phyloP scores from a whole-genome alignment of 176 grass and related monocot species.

The Oryza coarctata region DNA sequence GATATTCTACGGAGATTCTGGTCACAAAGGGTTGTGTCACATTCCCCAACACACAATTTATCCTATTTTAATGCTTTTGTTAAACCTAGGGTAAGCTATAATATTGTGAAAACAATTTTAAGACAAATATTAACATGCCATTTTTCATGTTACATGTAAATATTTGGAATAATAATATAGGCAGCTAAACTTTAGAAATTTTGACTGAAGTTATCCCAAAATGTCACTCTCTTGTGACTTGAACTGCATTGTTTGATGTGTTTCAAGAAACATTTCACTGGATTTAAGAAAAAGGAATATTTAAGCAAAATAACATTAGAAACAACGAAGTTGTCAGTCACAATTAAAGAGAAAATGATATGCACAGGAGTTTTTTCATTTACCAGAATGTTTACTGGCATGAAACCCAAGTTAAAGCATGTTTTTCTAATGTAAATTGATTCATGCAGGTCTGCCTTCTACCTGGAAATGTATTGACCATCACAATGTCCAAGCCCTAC shows the following conservation, averaged over 20 bases:
- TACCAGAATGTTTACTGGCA: not conserved
- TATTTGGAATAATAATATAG: not conserved
- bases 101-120: not conserved
- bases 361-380: not conserved
- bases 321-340: not conserved
- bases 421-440: constrained; percentile 23
- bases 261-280: not conserved
- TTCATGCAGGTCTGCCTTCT: constrained; percentile 71
- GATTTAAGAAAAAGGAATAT: not conserved
- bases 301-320: not conserved
- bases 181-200: not conserved
- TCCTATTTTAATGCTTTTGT: not conserved
- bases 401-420: not conserved
- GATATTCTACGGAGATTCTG: not conserved
- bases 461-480: constrained; percentile 88
- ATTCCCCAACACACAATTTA: not conserved
- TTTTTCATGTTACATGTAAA: not conserved
- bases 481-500: constrained; percentile 96
- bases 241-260: not conserved
- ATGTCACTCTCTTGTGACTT: too few relatives aligned
- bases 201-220: not conserved
- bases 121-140: not conserved
- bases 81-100: not conserved
- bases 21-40: too few relatives aligned
- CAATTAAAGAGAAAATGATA: not conserved